Conservation (phyloP, 345 rosid species). For the Citrus unshiu region DNA sequence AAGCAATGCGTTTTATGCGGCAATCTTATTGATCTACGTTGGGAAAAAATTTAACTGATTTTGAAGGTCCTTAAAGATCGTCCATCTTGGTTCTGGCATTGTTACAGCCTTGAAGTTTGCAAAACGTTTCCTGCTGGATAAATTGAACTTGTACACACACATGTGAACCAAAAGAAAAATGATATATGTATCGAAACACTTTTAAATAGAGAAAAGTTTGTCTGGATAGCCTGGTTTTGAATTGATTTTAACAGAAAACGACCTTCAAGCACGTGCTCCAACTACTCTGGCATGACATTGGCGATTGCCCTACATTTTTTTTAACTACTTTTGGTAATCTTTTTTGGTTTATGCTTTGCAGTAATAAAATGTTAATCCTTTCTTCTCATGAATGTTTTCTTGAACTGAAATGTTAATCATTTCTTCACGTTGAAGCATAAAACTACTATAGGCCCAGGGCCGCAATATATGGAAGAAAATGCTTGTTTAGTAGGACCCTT, state of each 20-base stretch:
- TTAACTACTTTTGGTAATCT: no score
- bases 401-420: neutral
- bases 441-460: neutral
- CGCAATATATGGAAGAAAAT: conserved; percentile 3
- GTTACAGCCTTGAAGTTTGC: conserved; percentile 93
- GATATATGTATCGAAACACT: no score
- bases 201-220: no score
- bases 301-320: no score
- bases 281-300: conserved; percentile 53
- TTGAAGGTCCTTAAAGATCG: conserved; percentile 98
- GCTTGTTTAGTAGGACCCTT: neutral
- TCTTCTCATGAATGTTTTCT: neutral
- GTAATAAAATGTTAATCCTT: neutral
- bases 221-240: no score
- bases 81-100: conserved; percentile 95
- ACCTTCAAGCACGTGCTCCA: conserved; percentile 74
- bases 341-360: neutral
- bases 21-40: neutral
- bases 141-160: conserved; percentile 30
- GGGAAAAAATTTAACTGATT: conserved; percentile 41
- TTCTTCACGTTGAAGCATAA: neutral
- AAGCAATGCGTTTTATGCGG: neutral
- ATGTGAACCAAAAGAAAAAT: no score
- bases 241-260: neutral
- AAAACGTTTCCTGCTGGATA: conserved; percentile 89